Percentiles rank a stretch among this genome's conserved stretches.
Conservation (phyloP, 108 stramenopile genomes). For the Cyclotella cryptica region DNA sequence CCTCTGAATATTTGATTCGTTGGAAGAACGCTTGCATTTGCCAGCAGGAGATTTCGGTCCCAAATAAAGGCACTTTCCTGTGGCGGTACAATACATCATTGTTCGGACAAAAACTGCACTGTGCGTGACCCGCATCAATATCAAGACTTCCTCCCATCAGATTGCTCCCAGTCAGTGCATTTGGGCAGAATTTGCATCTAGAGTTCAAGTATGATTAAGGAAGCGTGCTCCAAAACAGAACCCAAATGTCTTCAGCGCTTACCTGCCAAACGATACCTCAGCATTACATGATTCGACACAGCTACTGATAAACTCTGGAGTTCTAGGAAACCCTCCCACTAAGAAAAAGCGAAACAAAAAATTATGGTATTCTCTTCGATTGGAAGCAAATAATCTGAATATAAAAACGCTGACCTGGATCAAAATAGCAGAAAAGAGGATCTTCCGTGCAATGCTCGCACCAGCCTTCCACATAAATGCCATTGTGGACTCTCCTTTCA, state of each 20-base stretch:
- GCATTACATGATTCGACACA: conserved; percentile 6
- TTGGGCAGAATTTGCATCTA: conserved; percentile 7
- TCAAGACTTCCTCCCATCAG: background rate
- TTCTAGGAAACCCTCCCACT: background rate
- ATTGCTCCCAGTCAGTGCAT: background rate
- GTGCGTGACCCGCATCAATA: background rate
- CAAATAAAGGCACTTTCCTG: background rate
- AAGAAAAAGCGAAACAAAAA: background rate
- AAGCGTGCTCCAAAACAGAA: background rate
- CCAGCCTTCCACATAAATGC: background rate
- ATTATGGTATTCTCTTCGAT: background rate
- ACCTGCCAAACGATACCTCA: background rate
- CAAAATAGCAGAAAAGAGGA: conserved; percentile 2
- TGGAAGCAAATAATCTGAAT: too few relatives aligned
- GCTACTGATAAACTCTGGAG: conserved; percentile 7
- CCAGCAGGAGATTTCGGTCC: background rate
- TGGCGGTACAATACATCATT: background rate
- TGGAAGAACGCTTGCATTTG: conserved; percentile 8
- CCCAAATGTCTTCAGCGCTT: background rate
- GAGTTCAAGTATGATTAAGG: background rate
- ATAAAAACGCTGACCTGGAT: background rate
- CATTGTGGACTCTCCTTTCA: background rate
- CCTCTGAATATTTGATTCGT: background rate
- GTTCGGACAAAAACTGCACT: conserved; percentile 1
- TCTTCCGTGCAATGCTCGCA: background rate